These are phyloP conservation scores for Paraconiothyrium brasiliense DNA, from an alignment of 2,329 filamentous ascomycete genomes.

Conservation along the genomic window DNA sequence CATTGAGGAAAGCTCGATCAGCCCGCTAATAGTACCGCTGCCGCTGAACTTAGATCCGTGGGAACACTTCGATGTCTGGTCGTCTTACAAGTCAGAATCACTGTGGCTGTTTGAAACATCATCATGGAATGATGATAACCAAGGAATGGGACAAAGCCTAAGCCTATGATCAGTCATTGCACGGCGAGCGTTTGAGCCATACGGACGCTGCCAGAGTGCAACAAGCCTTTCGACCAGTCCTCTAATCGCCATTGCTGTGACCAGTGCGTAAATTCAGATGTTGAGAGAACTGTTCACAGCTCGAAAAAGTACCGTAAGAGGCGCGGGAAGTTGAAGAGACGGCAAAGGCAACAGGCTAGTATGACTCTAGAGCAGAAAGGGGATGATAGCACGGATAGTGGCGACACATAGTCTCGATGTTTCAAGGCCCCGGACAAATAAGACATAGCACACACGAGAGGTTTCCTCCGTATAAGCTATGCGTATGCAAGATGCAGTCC, in stretches of 20 bases:
- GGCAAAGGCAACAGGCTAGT: slow-evolving; percentile 5
- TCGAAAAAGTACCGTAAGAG: neutral
- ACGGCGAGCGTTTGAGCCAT: slow-evolving; percentile 66
- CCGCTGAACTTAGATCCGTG: neutral
- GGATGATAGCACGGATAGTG: slow-evolving; percentile 11
- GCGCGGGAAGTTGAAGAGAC: slow-evolving; percentile 12
- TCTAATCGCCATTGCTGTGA: no score
- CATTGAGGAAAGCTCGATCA: slow-evolving; percentile 8
- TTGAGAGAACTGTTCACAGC: no score
- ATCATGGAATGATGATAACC: neutral
- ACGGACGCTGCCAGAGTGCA: slow-evolving; percentile 58
- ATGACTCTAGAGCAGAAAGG: slow-evolving; percentile 12
- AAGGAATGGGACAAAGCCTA: neutral
- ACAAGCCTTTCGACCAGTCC: no score
- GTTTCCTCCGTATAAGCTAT: no score
- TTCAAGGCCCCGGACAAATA: no score
- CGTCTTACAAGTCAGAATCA: neutral
- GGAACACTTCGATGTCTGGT: neutral
- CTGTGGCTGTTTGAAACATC: neutral
- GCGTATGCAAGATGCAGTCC: no score
- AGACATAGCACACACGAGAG: no score
- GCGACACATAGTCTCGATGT: neutral
- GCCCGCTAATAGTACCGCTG: neutral
- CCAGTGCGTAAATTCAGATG: no score
- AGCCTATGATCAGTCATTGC: neutral